A percentile compares a stretch with the other conserved stretches of the same genome.
These are phyloP conservation scores for Sanghuangporus weigelae DNA, from an alignment of 1,284 basidiomycete genomes.

Conservation along the genomic window DNA sequence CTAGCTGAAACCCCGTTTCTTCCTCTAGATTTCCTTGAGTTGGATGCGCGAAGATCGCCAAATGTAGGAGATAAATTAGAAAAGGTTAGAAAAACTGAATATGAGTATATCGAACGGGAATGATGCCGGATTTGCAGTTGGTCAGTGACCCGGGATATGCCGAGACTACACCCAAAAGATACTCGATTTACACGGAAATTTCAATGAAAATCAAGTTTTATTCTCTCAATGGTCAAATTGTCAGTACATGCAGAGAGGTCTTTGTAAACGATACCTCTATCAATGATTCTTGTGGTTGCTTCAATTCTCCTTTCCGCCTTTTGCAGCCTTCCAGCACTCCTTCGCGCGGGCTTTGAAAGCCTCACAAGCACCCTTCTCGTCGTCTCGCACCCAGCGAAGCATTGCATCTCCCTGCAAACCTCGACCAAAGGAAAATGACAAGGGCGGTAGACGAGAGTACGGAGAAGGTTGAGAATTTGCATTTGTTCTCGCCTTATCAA, in stretches of 20 bases:
- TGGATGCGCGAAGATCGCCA: too few relatives aligned
- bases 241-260: too few relatives aligned
- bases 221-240: too few relatives aligned
- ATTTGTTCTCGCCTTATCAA: not conserved
- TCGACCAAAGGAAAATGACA: conserved; percentile 47
- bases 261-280: too few relatives aligned
- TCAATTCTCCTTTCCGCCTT: conserved; percentile 21
- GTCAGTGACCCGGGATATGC: not conserved
- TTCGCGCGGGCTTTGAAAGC: conserved; percentile 38
- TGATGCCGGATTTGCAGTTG: not conserved
- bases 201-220: not conserved
- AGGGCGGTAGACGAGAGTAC: conserved; percentile 34
- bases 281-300: not conserved
- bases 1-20: too few relatives aligned
- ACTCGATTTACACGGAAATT: not conserved
- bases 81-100: too few relatives aligned
- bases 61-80: too few relatives aligned
- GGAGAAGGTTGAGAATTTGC: conserved; percentile 22
- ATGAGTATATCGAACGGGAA: too few relatives aligned
- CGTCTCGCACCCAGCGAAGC: conserved; percentile 39
- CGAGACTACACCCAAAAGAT: not conserved
- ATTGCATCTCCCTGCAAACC: conserved; percentile 46
- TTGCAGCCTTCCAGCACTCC: conserved; percentile 37
- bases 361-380: conserved; percentile 34
- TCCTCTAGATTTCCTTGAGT: too few relatives aligned